Conservation (phyloP, 805 yeast species). For the Saccharomycopsis capsularis region DNA sequence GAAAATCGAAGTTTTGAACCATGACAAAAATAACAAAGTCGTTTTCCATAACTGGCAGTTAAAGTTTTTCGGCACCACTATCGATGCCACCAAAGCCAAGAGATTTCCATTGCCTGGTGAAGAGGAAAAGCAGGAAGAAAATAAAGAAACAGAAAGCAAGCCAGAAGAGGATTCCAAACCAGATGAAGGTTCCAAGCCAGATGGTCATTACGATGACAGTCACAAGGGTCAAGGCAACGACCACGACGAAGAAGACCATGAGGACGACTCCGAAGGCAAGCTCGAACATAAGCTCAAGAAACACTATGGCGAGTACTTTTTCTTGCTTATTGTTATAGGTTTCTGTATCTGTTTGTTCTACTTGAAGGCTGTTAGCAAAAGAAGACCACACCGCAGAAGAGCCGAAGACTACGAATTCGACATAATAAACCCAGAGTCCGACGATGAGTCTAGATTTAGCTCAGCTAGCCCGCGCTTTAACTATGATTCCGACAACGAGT, state of each 20-base stretch:
- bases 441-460: constrained; percentile 26
- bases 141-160: constrained; percentile 1
- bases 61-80: constrained; percentile 73
- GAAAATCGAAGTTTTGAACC: constrained; percentile 59
- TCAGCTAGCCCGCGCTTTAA: constrained; percentile 18
- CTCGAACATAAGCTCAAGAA: constrained; percentile 32
- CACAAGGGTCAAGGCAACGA: too few species aligned
- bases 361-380: constrained; percentile 37
- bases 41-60: constrained; percentile 65
- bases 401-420: constrained; percentile 72
- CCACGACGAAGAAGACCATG: constrained; percentile 20
- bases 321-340: constrained; percentile 54
- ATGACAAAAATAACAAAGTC: constrained; percentile 32
- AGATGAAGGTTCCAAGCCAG: constrained; percentile 20
- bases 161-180: not conserved
- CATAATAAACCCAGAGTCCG: constrained; percentile 59
- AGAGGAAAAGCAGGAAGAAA: constrained; percentile 12
- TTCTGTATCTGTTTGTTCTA: constrained; percentile 40
- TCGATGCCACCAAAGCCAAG: constrained; percentile 56
- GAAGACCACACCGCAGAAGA: constrained; percentile 44
- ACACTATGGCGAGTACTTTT: constrained; percentile 55
- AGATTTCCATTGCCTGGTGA: constrained; percentile 41
- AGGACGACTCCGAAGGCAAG: constrained; percentile 33
- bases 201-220: constrained; percentile 10
- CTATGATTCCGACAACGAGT: constrained; percentile 21